Percentiles rank a stretch among this genome's conserved stretches.
Evolutionary conservation across 768 basidiomycete species (phyloP).

Genomic region (Rhizopogon roseolus): DNA sequence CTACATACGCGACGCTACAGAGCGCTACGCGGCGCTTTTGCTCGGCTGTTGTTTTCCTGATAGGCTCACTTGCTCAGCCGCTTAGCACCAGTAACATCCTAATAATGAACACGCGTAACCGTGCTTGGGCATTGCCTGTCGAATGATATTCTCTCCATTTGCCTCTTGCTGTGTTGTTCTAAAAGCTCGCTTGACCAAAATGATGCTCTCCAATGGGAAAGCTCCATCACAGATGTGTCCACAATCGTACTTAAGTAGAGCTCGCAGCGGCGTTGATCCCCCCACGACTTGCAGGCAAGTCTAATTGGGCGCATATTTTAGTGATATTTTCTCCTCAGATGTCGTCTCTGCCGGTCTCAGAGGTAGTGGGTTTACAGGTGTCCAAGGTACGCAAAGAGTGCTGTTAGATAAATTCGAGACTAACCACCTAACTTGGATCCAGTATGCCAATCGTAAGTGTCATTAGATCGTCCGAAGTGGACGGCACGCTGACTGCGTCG

Average conservation of each 20-base stretch:
- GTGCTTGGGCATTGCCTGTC: no score
- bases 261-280: not conserved
- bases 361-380: slow-evolving; percentile 10
- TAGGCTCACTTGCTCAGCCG: no score
- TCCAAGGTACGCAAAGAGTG: slow-evolving; percentile 4
- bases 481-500: not conserved
- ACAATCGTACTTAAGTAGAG: not conserved
- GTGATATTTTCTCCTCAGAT: not conserved
- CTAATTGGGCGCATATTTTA: not conserved
- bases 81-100: no score
- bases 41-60: no score
- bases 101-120: no score
- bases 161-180: no score
- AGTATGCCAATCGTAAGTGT: slow-evolving; percentile 13
- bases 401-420: not conserved
- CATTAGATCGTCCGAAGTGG: not conserved
- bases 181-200: no score
- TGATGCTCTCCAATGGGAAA: not conserved
- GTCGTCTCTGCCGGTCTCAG: not conserved
- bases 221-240: not conserved
- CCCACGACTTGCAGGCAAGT: not conserved
- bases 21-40: no score
- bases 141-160: no score
- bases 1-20: no score
- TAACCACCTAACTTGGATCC: not conserved